These are phyloP conservation scores for Euphrasia arctica DNA, from an alignment of 305 asterid genomes.

Conservation along the genomic window DNA sequence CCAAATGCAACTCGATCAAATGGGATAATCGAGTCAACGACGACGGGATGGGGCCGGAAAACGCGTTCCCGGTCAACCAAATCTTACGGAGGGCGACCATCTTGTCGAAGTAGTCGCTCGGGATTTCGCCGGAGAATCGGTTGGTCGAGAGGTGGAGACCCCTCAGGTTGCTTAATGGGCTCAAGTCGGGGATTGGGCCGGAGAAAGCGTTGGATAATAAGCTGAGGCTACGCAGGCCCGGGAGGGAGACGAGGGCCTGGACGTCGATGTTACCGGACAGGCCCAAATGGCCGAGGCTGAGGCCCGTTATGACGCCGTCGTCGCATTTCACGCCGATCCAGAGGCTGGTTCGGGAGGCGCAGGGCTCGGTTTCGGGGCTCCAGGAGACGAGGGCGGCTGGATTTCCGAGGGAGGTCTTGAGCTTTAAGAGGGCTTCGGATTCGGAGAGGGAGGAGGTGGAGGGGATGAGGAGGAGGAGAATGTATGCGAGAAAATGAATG, in stretches of 20 bases:
- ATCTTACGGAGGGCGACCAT: constrained; percentile 64
- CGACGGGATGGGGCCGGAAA: constrained; percentile 55
- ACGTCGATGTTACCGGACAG: constrained; percentile 60
- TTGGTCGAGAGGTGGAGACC: constrained; percentile 56
- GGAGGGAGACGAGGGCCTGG: constrained; percentile 50
- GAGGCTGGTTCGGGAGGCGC: constrained; percentile 29
- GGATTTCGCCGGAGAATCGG: constrained; percentile 65
- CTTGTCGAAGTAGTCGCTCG: constrained; percentile 43
- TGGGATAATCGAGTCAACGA: constrained; percentile 41
- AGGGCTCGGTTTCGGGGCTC: constrained; percentile 61
- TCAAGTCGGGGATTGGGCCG: constrained; percentile 71
- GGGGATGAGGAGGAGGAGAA: constrained; percentile 29
- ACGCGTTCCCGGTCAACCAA: constrained; percentile 59
- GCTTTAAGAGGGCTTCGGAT: constrained; percentile 56
- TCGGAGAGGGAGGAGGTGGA: constrained; percentile 35
- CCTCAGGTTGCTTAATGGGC: constrained; percentile 45
- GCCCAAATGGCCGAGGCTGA: constrained; percentile 47
- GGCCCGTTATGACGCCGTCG: constrained; percentile 40
- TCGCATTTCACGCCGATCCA: constrained; percentile 62
- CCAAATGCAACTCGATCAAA: constrained; percentile 57
- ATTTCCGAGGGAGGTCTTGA: constrained; percentile 48
- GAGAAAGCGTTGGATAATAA: constrained; percentile 49
- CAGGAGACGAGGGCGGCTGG: constrained; percentile 61
- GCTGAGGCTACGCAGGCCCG: constrained; percentile 47
- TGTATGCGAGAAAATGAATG: constrained; percentile 29